Evolutionary conservation across 352 stramenopile genomes (phyloP).

Genomic region (Globisporangium mamillatum): DNA sequence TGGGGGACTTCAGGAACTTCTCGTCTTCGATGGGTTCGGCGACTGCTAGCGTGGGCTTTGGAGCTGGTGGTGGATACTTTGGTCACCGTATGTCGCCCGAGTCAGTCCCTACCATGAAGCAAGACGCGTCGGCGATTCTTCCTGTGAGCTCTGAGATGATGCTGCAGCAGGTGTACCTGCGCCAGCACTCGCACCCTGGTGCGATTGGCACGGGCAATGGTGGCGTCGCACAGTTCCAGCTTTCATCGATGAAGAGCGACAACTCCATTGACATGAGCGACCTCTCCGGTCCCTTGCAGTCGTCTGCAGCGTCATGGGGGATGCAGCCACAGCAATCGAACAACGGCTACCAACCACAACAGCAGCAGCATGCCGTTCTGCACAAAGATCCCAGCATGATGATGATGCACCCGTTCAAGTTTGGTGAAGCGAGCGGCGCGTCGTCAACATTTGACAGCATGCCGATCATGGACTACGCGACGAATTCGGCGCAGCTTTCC

Average conservation of each 20-base stretch:
- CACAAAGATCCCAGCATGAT: constrained; percentile 21
- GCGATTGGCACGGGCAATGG: constrained; percentile 6
- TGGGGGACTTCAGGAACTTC: constrained; percentile 22
- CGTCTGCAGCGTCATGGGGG: not conserved
- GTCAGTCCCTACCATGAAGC: constrained; percentile 19
- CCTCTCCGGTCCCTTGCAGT: constrained; percentile 14
- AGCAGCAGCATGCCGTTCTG: not conserved
- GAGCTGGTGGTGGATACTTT: constrained; percentile 9
- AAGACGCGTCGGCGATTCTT: constrained; percentile 29
- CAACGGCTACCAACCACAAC: constrained; percentile 12
- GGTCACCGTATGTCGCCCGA: constrained; percentile 3
- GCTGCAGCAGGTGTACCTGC: constrained; percentile 27
- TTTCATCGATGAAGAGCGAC: constrained; percentile 14
- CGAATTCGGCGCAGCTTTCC: constrained; percentile 15
- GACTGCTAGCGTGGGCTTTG: not conserved
- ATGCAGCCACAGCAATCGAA: constrained; percentile 5
- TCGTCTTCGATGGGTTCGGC: constrained; percentile 2
- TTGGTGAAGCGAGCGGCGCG: constrained; percentile 15
- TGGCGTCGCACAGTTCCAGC: not conserved
- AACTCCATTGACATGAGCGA: constrained; percentile 22
- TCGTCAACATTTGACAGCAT: constrained; percentile 18
- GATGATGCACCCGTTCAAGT: constrained; percentile 37
- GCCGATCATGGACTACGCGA: constrained; percentile 27
- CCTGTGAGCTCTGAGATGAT: constrained; percentile 27
- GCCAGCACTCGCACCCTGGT: constrained; percentile 20